Conservation (phyloP, 1,284 basidiomycete genomes). For the Cryptococcus hybrid region DNA sequence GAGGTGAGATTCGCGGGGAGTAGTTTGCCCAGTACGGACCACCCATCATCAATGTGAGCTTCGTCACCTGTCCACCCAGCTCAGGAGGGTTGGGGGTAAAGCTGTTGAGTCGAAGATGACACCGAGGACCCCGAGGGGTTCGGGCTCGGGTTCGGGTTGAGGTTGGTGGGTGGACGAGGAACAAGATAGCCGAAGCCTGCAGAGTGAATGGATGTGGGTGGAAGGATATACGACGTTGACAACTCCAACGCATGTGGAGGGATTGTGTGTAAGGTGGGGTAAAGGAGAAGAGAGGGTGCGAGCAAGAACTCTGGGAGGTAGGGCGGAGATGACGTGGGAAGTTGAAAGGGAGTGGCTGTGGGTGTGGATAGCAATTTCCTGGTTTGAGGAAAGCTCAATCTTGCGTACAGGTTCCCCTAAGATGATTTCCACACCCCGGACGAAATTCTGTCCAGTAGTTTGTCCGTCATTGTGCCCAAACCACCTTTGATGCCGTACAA, state of each 20-base stretch:
- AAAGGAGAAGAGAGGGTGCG: constrained; percentile 37
- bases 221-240: constrained; percentile 60
- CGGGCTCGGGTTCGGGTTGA: neutral
- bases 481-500: constrained; percentile 58
- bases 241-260: constrained; percentile 63
- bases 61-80: constrained; percentile 51
- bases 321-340: constrained; percentile 30
- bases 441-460: constrained; percentile 53
- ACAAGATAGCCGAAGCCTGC: constrained; percentile 92
- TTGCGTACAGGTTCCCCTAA: constrained; percentile 43
- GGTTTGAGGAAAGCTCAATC: neutral
- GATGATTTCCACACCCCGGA: constrained; percentile 60
- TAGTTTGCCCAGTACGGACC: constrained; percentile 65
- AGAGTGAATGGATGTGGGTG: constrained; percentile 59
- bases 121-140: constrained; percentile 60
- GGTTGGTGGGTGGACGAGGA: constrained; percentile 60
- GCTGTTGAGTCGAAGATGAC: constrained; percentile 80
- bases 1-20: constrained; percentile 11
- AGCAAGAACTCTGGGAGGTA: constrained; percentile 25
- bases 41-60: constrained; percentile 89
- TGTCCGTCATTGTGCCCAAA: constrained; percentile 64
- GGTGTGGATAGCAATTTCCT: neutral
- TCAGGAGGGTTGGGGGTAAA: constrained; percentile 60
- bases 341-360: constrained; percentile 5
- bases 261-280: constrained; percentile 52